Base-by-base conservation (phyloP, 176 grass and related monocot genomes). In the Triticum urartu region DNA sequence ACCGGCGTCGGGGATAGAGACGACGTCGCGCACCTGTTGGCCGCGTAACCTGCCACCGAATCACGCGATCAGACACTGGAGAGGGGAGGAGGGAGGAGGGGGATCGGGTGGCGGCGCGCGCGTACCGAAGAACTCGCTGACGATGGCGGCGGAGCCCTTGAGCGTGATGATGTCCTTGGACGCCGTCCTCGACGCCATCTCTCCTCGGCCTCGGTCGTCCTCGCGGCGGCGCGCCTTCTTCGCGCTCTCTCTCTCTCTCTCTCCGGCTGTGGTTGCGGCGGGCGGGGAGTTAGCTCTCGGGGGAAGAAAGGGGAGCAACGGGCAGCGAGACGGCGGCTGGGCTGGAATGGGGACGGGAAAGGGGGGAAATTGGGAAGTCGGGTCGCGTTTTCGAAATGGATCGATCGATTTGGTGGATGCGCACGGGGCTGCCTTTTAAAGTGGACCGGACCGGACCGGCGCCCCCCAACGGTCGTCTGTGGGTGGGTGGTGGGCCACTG, bases 141-240 rank as follows among this genome's bases (percentile, higher is more conserved):
- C 90, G 84, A 99, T 99, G 79, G 97, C 92, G 17, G 97, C 85
- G 48, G 97, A 99, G 80, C 97, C 97, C 45, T 91, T 88, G 61
- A 99, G 94, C 1, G 97, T 96, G 92, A 99, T 99, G 94, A 99
- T 93, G 70, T 99, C 97, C 97, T 99, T 99, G 59, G 94, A 93
- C 70, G 68, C 81, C 20, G 94, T 96, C 92, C 94, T 89, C 78
- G 94, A 96, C 65, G 85, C 97, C 97, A 99, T 99, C 73, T 74
- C 64, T 25, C 5, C 25, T 52, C 59, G 12, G 56, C 15, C 64
- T 56, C 17, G 28, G 75, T 18, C n/a, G 71, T n/a, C 45, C 62
- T 83, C 30, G 78, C 85, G 38, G 52, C 33, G 2, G 68, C 66
- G 68, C 50, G 15, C 50, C 50, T 54, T 17, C 15, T 18, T 54